Percentiles rank a stretch among this genome's conserved stretches.
Conservation (phyloP, 2,329 filamentous ascomycete species). For the Epicoccum sorghinum region DNA sequence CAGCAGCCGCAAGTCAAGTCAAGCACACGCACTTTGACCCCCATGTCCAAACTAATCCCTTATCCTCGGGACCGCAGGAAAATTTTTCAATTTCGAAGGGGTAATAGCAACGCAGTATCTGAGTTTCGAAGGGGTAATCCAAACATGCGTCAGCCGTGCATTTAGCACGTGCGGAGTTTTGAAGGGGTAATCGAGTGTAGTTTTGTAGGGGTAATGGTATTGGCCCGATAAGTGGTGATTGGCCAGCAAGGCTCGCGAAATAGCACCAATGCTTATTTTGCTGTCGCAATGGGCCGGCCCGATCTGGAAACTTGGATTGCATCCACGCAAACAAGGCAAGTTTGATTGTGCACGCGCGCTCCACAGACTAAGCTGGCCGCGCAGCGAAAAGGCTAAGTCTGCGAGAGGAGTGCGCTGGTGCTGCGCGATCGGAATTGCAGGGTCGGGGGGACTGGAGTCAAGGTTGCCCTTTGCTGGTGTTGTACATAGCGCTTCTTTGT, state of each 20-base stretch:
- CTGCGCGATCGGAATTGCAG: background rate
- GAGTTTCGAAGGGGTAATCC: conserved; percentile 19
- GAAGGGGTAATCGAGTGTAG: conserved; percentile 37
- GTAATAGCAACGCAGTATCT: conserved; percentile 30
- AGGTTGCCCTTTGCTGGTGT: background rate
- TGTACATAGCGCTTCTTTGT: background rate
- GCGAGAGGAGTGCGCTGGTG: background rate
- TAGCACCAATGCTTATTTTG: background rate
- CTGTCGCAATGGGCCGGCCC: background rate
- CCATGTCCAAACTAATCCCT: background rate
- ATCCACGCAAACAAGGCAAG: background rate
- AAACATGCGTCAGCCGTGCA: background rate
- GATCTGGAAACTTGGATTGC: background rate
- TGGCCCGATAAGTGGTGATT: conserved; percentile 11
- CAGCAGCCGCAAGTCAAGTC: no score
- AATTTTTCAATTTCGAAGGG: conserved; percentile 46
- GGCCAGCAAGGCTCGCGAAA: background rate
- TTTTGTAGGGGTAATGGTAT: conserved; percentile 19
- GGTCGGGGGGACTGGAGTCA: no score
- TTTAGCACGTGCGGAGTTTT: conserved; percentile 24
- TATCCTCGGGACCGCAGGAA: conserved; percentile 18
- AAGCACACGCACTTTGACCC: background rate
- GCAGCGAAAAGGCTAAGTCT: no score
- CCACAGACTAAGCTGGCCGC: background rate
- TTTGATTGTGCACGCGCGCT: background rate